Evolutionary conservation across 2,329 filamentous ascomycete genomes (phyloP).

Genomic region (Ceratocystis lukuohia): DNA sequence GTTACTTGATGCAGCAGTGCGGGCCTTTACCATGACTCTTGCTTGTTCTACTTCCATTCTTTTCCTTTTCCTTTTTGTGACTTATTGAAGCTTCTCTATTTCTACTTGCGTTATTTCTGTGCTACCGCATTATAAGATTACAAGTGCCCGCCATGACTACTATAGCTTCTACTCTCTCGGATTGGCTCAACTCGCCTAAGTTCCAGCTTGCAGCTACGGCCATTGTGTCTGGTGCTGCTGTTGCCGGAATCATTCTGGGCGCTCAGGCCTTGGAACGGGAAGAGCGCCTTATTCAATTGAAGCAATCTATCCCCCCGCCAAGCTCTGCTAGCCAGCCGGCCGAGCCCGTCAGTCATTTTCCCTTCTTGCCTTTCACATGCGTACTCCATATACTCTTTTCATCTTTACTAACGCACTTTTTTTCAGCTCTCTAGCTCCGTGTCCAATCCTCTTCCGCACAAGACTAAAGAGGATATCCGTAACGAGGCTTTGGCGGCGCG

Average conservation of each 20-base stretch:
- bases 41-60: conserved; percentile 16
- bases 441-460: conserved; percentile 33
- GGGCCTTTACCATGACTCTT: background rate
- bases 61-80: background rate
- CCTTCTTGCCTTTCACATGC: background rate
- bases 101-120: background rate
- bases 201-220: conserved; percentile 59
- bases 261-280: conserved; percentile 47
- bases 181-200: conserved; percentile 28
- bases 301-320: conserved; percentile 43
- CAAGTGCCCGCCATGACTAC: conserved; percentile 8
- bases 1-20: background rate
- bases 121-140: background rate
- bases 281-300: conserved; percentile 42
- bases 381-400: background rate
- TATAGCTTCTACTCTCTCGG: conserved; percentile 17
- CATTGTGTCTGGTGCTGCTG: conserved; percentile 47
- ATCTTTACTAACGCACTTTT: conserved; percentile 12
- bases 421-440: conserved; percentile 48
- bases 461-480: conserved; percentile 48
- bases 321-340: conserved; percentile 16
- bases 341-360: conserved; percentile 17
- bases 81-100: background rate
- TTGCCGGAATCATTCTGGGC: conserved; percentile 46
- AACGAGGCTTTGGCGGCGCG: conserved; percentile 45